Conservation (phyloP, 2,329 filamentous ascomycete species). For the Penicillium sp. region DNA sequence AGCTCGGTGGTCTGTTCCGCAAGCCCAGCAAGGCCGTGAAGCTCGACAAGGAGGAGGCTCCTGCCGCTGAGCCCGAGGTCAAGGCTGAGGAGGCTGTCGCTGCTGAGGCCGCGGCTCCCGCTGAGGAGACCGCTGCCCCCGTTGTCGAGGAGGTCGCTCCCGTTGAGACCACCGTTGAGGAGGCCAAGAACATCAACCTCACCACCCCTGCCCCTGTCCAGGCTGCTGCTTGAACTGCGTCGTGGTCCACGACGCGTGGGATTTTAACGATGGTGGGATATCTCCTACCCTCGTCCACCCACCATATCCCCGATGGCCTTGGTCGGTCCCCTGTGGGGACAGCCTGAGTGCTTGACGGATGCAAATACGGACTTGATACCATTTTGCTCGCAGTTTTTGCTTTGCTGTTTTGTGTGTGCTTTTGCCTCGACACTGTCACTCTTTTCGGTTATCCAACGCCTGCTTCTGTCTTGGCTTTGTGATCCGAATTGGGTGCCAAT, state of each 20-base stretch:
- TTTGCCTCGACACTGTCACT: conserved; percentile 34
- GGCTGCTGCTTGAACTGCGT: conserved; percentile 45
- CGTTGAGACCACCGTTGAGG: conserved; percentile 32
- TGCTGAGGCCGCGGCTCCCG: conserved; percentile 21
- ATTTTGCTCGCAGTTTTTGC: conserved; percentile 16
- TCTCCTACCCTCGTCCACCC: conserved; percentile 32
- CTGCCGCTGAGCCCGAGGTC: conserved; percentile 34
- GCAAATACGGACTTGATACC: conserved; percentile 23
- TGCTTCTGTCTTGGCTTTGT: conserved; percentile 5
- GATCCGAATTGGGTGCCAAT: conserved; percentile 30
- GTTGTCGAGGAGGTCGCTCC: conserved; percentile 24
- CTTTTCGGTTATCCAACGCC: conserved; percentile 6
- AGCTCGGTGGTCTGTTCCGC: conserved; percentile 52
- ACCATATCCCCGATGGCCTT: conserved; percentile 24
- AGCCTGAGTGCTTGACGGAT: conserved; percentile 18
- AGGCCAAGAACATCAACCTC: conserved; percentile 38
- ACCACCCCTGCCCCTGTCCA: conserved; percentile 40
- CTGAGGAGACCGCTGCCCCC: conserved; percentile 22
- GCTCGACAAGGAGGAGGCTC: conserved; percentile 41
- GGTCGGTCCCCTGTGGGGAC: conserved; percentile 4
- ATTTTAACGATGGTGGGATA: conserved; percentile 47
- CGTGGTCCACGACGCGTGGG: conserved; percentile 38
- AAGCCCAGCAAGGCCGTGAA: conserved; percentile 52
- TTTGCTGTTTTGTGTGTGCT: conserved; percentile 14
- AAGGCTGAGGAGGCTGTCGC: conserved; percentile 32